These are phyloP conservation scores for Aspergillus fijiensis DNA, from an alignment of 2,329 filamentous ascomycete genomes.

Conservation along the genomic window DNA sequence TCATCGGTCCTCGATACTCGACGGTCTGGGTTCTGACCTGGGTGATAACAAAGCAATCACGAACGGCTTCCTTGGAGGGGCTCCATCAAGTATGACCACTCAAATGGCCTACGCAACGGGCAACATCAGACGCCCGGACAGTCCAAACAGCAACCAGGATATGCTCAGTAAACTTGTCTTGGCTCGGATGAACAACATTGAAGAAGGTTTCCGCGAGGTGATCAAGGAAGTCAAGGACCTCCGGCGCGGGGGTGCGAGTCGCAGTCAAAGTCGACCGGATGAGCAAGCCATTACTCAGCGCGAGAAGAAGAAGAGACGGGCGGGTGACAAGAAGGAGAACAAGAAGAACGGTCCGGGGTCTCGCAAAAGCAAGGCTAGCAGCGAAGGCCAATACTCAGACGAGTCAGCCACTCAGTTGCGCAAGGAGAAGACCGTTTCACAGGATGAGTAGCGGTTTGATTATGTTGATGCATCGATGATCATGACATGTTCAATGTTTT, in stretches of 20 bases:
- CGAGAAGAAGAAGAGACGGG: slow-evolving; percentile 28
- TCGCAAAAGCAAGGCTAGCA: slow-evolving; percentile 22
- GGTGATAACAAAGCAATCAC: slow-evolving; percentile 62
- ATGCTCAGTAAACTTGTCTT: slow-evolving; percentile 79
- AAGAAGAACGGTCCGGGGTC: slow-evolving; percentile 21
- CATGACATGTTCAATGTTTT: slow-evolving; percentile 4
- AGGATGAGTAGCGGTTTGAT: background rate
- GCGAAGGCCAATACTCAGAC: slow-evolving; percentile 17
- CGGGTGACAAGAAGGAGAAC: slow-evolving; percentile 25
- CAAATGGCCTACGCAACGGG: slow-evolving; percentile 74
- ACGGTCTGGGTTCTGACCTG: slow-evolving; percentile 72
- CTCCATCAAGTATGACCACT: slow-evolving; percentile 76
- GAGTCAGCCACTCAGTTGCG: slow-evolving; percentile 3
- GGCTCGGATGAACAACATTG: slow-evolving; percentile 86
- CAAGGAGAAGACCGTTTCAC: background rate
- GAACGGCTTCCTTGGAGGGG: slow-evolving; percentile 60
- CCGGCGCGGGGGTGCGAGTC: slow-evolving; percentile 46
- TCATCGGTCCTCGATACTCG: slow-evolving; percentile 64
- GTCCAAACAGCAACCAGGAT: slow-evolving; percentile 59
- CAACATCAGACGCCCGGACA: slow-evolving; percentile 50
- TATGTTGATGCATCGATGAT: background rate
- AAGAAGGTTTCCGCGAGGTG: slow-evolving; percentile 88
- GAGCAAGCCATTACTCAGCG: slow-evolving; percentile 23
- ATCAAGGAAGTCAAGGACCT: slow-evolving; percentile 71
- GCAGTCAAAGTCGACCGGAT: slow-evolving; percentile 29